phyloP scores from a whole-genome alignment of 1,284 basidiomycete species.

The Cryptococcus maquisensis region DNA sequence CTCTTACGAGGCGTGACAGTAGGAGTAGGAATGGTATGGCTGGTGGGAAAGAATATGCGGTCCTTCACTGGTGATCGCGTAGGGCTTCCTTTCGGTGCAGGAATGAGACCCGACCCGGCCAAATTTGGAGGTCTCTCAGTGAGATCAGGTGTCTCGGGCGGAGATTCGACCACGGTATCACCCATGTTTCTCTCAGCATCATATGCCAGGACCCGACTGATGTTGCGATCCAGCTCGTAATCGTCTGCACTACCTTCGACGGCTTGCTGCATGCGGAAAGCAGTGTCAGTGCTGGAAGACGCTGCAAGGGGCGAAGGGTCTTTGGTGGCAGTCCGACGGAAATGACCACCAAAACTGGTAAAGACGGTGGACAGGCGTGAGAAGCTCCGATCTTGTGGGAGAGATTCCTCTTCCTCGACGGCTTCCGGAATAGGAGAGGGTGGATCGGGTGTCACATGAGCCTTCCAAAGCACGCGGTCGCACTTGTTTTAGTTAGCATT shows the following conservation, averaged over 20 bases:
- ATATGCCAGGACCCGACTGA: background rate
- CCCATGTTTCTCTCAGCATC: background rate
- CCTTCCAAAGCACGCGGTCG: slow-evolving; percentile 49
- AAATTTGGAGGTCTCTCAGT: background rate
- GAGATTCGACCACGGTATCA: slow-evolving; percentile 7
- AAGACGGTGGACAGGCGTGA: slow-evolving; percentile 32
- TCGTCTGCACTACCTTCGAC: background rate
- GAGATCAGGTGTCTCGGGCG: slow-evolving; percentile 8
- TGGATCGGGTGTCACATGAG: slow-evolving; percentile 36
- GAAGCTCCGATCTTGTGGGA: slow-evolving; percentile 14
- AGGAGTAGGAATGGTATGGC: background rate
- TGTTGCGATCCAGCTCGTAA: background rate
- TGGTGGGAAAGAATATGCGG: background rate
- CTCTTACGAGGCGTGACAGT: background rate
- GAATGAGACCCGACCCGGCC: slow-evolving; percentile 9
- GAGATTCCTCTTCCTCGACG: slow-evolving; percentile 3
- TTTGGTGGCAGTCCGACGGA: slow-evolving; percentile 23
- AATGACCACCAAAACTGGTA: slow-evolving; percentile 30
- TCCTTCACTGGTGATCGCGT: background rate
- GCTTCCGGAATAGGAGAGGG: slow-evolving; percentile 1
- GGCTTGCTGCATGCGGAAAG: background rate
- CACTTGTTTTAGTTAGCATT: slow-evolving; percentile 31
- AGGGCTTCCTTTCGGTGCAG: slow-evolving; percentile 4
- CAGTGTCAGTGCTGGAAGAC: background rate
- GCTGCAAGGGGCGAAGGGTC: slow-evolving; percentile 15